Percentiles rank a stretch among this genome's conserved stretches.
These are phyloP conservation scores for Penicillium hordei DNA, from an alignment of 2,329 filamentous ascomycete genomes.

Conservation along the genomic window DNA sequence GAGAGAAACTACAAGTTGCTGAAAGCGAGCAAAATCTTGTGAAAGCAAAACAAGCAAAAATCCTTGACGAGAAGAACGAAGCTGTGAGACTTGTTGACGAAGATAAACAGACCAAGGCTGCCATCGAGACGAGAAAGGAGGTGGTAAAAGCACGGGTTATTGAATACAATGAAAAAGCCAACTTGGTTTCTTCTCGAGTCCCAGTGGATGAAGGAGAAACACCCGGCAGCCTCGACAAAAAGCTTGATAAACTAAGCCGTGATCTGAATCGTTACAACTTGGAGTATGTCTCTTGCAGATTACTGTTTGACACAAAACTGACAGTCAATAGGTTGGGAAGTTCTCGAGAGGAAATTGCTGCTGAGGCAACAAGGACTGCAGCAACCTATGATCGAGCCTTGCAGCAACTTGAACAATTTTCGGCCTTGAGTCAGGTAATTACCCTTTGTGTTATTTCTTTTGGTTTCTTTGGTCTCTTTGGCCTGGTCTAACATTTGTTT, in stretches of 20 bases:
- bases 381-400: constrained; percentile 39
- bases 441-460: neutral
- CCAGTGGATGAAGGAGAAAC: constrained; percentile 66
- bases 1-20: constrained; percentile 55
- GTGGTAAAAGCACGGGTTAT: constrained; percentile 51
- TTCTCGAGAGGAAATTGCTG: constrained; percentile 63
- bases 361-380: constrained; percentile 42
- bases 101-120: constrained; percentile 48
- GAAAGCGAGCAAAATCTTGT: constrained; percentile 54
- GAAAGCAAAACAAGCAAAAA: constrained; percentile 52
- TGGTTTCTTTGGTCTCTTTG: constrained; percentile 15
- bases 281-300: constrained; percentile 37
- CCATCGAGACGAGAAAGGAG: constrained; percentile 51
- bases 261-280: constrained; percentile 60
- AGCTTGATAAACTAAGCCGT: constrained; percentile 53
- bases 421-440: constrained; percentile 41
- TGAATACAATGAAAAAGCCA: constrained; percentile 58
- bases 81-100: constrained; percentile 55
- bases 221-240: constrained; percentile 50
- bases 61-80: constrained; percentile 62
- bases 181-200: constrained; percentile 57
- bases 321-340: constrained; percentile 55
- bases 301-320: constrained; percentile 17
- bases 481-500: constrained; percentile 10
- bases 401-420: constrained; percentile 40